Percentiles rank a stretch among this genome's conserved stretches.
These are phyloP conservation scores for Penicillium nucicola DNA, from an alignment of 495 filamentous ascomycete genomes.

Conservation along the genomic window DNA sequence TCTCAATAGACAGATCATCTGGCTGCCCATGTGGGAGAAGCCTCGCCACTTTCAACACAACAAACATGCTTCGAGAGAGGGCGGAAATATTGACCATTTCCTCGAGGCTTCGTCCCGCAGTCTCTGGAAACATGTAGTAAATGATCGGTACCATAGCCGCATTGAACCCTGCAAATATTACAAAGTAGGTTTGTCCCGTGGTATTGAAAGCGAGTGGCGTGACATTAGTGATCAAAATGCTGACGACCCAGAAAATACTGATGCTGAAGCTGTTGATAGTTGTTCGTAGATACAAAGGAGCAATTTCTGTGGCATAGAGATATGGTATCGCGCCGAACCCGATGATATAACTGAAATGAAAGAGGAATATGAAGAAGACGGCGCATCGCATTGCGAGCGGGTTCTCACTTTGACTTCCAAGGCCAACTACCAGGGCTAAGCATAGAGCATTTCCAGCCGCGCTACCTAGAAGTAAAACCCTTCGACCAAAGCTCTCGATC, in stretches of 20 bases:
- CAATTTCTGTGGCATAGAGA: constrained; percentile 52
- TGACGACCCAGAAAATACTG: constrained; percentile 44
- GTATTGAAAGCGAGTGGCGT: constrained; percentile 21
- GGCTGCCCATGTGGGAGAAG: constrained; percentile 8
- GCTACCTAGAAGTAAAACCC: constrained; percentile 15
- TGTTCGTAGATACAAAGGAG: constrained; percentile 45
- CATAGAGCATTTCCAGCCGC: constrained; percentile 39
- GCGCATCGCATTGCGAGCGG: constrained; percentile 19
- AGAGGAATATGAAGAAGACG: constrained; percentile 51
- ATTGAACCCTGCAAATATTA: constrained; percentile 46
- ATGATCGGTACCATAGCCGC: constrained; percentile 55
- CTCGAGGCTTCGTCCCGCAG: constrained; percentile 49
- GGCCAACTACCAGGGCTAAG: constrained; percentile 35
- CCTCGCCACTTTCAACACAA: constrained; percentile 15
- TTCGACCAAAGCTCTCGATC: constrained; percentile 20
- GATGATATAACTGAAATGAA: constrained; percentile 51
- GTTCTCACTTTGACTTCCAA: constrained; percentile 12
- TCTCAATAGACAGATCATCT: constrained; percentile 5
- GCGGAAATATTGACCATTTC: constrained; percentile 49
- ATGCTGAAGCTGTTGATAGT: constrained; percentile 48
- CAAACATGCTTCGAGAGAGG: constrained; percentile 14
- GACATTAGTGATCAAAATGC: constrained; percentile 17
- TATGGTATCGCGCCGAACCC: constrained; percentile 54
- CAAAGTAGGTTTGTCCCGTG: constrained; percentile 20
- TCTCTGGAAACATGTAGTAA: constrained; percentile 60